A percentile compares a stretch with the other conserved stretches of the same genome.
Conservation (phyloP, 805 yeast species). For the Kodamaea jinghongensis region DNA sequence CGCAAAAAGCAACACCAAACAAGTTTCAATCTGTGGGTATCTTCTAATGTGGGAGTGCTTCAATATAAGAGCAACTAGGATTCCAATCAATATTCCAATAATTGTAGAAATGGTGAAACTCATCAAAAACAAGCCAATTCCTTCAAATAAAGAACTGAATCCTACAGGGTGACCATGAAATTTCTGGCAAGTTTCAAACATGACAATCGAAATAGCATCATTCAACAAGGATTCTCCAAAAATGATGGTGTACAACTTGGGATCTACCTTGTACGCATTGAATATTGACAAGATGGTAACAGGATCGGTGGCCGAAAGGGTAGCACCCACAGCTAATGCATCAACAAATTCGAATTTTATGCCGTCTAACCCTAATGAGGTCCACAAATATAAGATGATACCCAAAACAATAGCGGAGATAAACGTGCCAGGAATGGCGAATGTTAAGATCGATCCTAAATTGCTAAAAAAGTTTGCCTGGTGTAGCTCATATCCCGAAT, state of each 20-base stretch:
- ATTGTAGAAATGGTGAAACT: slow-evolving; percentile 88
- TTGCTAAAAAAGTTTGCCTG: slow-evolving; percentile 94
- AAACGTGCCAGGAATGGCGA: slow-evolving; percentile 97
- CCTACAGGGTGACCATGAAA: slow-evolving; percentile 81
- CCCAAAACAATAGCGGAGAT: slow-evolving; percentile 90
- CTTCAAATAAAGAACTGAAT: slow-evolving; percentile 80
- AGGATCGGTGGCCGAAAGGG: slow-evolving; percentile 97
- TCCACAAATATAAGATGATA: slow-evolving; percentile 82
- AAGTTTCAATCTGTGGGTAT: slow-evolving; percentile 96
- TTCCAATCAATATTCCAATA: slow-evolving; percentile 86
- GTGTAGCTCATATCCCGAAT: slow-evolving; percentile 94
- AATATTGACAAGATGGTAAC: slow-evolving; percentile 94
- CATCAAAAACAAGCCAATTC: slow-evolving; percentile 89
- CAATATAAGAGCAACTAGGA: slow-evolving; percentile 81
- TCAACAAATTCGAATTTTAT: slow-evolving; percentile 91
- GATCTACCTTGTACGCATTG: slow-evolving; percentile 97
- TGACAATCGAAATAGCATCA: slow-evolving; percentile 97
- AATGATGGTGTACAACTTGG: slow-evolving; percentile 92
- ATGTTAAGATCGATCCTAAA: slow-evolving; percentile 83
- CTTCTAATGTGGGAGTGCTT: slow-evolving; percentile 92
- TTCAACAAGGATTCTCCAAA: slow-evolving; percentile 94
- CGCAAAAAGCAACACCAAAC: slow-evolving; percentile 84
- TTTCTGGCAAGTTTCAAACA: slow-evolving; percentile 98
- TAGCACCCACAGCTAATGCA: slow-evolving; percentile 96
- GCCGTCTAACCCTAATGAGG: slow-evolving; percentile 87